Evolutionary conservation across 106 monocot species (phyloP).

Genomic region (Allium sativum): DNA sequence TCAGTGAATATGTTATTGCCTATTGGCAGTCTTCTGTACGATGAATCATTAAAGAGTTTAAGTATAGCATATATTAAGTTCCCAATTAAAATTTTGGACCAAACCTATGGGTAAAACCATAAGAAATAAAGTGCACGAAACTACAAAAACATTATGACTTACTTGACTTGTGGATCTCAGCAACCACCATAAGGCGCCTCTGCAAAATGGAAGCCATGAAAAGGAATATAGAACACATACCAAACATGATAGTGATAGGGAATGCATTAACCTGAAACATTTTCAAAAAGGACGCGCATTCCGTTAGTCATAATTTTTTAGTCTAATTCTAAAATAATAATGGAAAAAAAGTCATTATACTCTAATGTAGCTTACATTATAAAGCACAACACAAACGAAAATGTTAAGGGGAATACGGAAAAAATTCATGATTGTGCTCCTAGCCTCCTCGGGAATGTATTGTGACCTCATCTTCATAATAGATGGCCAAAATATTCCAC

Average conservation of each 20-base stretch:
- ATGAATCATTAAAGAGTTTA: too few species aligned
- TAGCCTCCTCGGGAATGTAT: slow-evolving; percentile 95
- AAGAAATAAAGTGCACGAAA: too few species aligned
- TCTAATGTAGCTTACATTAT: slow-evolving; percentile 69
- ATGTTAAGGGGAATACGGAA: slow-evolving; percentile 94
- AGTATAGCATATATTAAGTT: too few species aligned
- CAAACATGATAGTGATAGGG: slow-evolving; percentile 95
- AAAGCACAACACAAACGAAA: slow-evolving; percentile 88
- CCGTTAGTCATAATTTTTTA: too few species aligned
- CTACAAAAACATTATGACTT: slow-evolving; percentile 6
- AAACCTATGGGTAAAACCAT: too few species aligned
- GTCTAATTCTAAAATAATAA: too few species aligned
- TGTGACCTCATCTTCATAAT: slow-evolving; percentile 99
- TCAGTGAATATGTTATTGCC: too few species aligned
- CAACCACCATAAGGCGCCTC: slow-evolving; percentile 73
- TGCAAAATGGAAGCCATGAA: slow-evolving; percentile 91
- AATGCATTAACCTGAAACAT: slow-evolving; percentile 81
- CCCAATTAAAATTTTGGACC: too few species aligned
- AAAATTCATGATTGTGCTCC: slow-evolving; percentile 99
- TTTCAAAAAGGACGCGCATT: too few species aligned
- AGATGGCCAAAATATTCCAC: slow-evolving; percentile 95
- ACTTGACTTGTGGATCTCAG: slow-evolving; percentile 74
- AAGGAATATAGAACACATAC: slow-evolving; percentile 99
- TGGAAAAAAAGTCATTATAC: too few species aligned
- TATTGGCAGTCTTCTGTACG: too few species aligned